phyloP scores from a whole-genome alignment of 2,329 filamentous ascomycete genomes.

The Trichoderma sp. region DNA sequence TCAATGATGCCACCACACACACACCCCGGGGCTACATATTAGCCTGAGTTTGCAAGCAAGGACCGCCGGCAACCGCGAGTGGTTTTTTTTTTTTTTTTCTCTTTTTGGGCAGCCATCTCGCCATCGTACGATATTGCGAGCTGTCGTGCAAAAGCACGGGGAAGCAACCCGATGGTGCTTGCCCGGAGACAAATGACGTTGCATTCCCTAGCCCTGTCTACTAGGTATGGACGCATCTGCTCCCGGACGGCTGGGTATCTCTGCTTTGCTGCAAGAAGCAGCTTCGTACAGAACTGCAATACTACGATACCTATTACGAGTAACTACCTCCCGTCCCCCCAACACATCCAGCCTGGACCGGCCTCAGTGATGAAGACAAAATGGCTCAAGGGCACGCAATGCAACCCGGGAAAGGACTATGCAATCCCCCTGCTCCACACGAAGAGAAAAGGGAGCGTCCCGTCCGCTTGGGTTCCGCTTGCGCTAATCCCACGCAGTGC shows the following conservation, averaged over 20 bases:
- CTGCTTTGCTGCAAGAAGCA: too few species aligned
- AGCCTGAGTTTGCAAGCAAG: conserved; percentile 2
- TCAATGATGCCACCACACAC: conserved; percentile 12
- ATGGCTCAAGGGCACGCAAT: conserved; percentile 6
- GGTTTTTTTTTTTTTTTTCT: background rate
- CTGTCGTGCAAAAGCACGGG: background rate
- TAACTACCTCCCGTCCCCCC: background rate
- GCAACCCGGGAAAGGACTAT: background rate
- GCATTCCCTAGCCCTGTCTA: background rate
- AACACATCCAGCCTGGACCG: too few species aligned
- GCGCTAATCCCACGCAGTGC: background rate
- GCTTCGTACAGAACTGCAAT: too few species aligned
- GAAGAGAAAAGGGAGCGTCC: background rate
- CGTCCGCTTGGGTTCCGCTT: background rate
- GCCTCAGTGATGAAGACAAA: background rate
- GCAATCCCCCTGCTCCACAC: background rate
- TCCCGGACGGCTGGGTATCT: background rate
- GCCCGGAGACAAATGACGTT: background rate
- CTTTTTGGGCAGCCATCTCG: background rate
- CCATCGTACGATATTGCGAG: conserved; percentile 8
- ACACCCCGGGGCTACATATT: conserved; percentile 8
- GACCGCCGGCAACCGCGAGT: background rate
- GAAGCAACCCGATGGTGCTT: background rate
- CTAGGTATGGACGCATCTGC: background rate
- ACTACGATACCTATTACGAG: background rate